Evolutionary conservation across 257 asterid genomes (phyloP).

Genomic region (Ilex aquifolium): DNA sequence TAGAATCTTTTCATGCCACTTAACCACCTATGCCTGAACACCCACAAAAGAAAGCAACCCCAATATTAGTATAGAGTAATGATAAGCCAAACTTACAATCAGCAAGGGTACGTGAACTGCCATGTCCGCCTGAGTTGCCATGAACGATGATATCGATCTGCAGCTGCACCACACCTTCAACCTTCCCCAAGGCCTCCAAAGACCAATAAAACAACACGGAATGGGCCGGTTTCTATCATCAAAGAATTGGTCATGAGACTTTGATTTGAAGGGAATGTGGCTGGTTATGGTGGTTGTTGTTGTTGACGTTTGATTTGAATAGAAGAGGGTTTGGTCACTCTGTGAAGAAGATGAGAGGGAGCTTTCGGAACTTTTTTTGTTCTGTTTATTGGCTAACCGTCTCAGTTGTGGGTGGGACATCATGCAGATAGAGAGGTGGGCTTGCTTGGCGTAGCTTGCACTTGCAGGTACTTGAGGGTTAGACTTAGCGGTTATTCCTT

Average conservation of each 20-base stretch:
- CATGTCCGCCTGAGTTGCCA: conserved; percentile 24
- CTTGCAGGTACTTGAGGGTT: conserved; percentile 25
- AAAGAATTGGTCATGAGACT: conserved; percentile 9
- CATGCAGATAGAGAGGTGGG: conserved; percentile 10
- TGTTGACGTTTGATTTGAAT: conserved; percentile 13
- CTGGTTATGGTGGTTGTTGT: conserved; percentile 24
- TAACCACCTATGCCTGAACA: no score
- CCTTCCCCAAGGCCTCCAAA: conserved; percentile 15
- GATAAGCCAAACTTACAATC: conserved; percentile 25
- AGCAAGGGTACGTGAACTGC: conserved; percentile 19
- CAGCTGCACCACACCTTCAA: conserved; percentile 14
- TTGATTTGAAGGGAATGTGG: conserved; percentile 36
- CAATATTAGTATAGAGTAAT: background rate
- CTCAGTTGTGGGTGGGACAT: conserved; percentile 30
- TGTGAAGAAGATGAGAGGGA: conserved; percentile 30
- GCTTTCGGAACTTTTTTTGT: conserved; percentile 29
- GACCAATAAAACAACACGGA: conserved; percentile 4
- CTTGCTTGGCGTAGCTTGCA: conserved; percentile 56
- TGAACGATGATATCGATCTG: conserved; percentile 11
- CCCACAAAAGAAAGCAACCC: no score
- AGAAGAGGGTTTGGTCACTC: background rate
- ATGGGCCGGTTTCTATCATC: conserved; percentile 1
- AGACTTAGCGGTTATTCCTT: no score
- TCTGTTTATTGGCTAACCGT: conserved; percentile 16
- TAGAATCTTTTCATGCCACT: no score